Conservation (phyloP, 1,284 basidiomycete genomes). For the Cystobasidium slooffiae region DNA sequence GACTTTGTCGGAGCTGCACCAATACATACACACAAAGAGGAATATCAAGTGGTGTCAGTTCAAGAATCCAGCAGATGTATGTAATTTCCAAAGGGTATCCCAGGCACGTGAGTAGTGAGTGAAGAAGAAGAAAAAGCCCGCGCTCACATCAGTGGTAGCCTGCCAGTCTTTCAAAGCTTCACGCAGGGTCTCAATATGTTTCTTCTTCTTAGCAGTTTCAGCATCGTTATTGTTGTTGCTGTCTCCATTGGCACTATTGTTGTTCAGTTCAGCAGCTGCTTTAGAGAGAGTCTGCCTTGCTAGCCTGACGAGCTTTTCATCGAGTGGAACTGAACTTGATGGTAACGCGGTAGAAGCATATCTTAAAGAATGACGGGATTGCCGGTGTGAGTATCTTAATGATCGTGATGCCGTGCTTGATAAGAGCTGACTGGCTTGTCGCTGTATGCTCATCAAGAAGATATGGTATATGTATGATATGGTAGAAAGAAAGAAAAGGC, state of each 20-base stretch:
- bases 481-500: conserved; percentile 6
- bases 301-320: conserved; percentile 42
- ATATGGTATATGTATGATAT: neutral
- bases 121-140: neutral
- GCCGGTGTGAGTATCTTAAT: neutral
- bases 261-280: conserved; percentile 7
- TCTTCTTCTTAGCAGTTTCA: conserved; percentile 31
- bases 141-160: conserved; percentile 26
- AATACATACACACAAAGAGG: conserved; percentile 60
- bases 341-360: conserved; percentile 16
- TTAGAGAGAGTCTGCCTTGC: conserved; percentile 39
- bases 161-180: conserved; percentile 39
- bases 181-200: conserved; percentile 30
- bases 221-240: conserved; percentile 9
- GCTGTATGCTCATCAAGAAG: neutral
- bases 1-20: conserved; percentile 51
- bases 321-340: conserved; percentile 16
- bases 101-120: neutral
- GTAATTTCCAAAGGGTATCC: neutral
- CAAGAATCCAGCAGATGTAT: neutral
- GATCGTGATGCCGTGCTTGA: conserved; percentile 3
- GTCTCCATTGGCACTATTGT: neutral
- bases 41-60: neutral
- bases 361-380: neutral
- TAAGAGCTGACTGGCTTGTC: neutral